Evolutionary conservation across 2,329 filamentous ascomycete genomes (phyloP).

Genomic region (Cordyceps pruinosa): DNA sequence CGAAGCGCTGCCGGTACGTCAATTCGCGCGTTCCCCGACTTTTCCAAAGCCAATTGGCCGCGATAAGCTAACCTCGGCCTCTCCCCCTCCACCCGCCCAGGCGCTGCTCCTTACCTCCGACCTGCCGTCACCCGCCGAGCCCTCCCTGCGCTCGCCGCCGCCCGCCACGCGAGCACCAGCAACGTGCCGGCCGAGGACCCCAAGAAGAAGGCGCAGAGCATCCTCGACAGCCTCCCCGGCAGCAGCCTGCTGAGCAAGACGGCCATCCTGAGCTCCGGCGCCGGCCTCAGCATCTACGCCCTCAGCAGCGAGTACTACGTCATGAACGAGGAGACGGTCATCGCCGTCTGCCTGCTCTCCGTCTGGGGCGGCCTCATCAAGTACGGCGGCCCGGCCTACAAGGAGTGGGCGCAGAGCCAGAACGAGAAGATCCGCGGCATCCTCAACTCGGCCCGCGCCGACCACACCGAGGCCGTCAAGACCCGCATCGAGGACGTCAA

Average conservation of each 20-base stretch:
- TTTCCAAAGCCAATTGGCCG: constrained; percentile 30
- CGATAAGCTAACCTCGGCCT: constrained; percentile 19
- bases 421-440: constrained; percentile 90
- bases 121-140: constrained; percentile 68
- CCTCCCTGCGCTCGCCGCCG: constrained; percentile 66
- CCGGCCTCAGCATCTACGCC: constrained; percentile 85
- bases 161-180: constrained; percentile 59
- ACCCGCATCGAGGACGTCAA: constrained; percentile 87
- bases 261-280: constrained; percentile 88
- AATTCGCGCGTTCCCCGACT: constrained; percentile 8
- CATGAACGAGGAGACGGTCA: constrained; percentile 96
- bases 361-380: constrained; percentile 91
- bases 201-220: constrained; percentile 93
- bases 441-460: constrained; percentile 85
- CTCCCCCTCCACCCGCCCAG: constrained; percentile 42
- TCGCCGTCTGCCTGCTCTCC: constrained; percentile 84
- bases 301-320: constrained; percentile 99
- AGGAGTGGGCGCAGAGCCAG: constrained; percentile 84
- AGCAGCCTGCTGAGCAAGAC: constrained; percentile 92
- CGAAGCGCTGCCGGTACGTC: constrained; percentile 88
- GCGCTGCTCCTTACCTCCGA: constrained; percentile 81
- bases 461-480: constrained; percentile 95
- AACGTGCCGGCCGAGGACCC: constrained; percentile 79
- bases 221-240: constrained; percentile 88
- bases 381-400: constrained; percentile 88